Percentiles rank a stretch among this genome's conserved stretches.
Conservation (phyloP, 192 early-diverging fungal species). For the Coemansia sp. region DNA sequence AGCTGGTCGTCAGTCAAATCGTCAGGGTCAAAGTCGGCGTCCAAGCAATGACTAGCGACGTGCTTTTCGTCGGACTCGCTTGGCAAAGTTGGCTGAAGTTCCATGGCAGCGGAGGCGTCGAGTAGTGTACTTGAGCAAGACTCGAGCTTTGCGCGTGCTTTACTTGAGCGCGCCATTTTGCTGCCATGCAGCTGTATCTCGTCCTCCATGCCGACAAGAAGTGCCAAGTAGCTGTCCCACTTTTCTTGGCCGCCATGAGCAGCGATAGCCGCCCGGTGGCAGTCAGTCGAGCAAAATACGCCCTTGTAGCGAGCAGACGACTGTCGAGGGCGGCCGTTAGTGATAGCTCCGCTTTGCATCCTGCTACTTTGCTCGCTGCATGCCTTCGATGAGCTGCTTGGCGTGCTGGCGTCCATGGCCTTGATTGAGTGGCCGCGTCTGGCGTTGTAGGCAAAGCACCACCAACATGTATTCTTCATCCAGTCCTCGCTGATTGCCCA, state of each 20-base stretch:
- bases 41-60: neutral
- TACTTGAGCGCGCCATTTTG: neutral
- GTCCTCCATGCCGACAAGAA: constrained; percentile 23
- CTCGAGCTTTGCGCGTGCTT: neutral
- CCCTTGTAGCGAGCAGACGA: constrained; percentile 24
- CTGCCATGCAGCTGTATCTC: constrained; percentile 10
- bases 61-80: neutral
- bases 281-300: constrained; percentile 38
- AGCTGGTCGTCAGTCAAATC: constrained; percentile 36
- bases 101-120: neutral
- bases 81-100: neutral
- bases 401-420: constrained; percentile 1
- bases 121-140: neutral
- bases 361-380: neutral
- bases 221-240: constrained; percentile 26
- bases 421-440: constrained; percentile 28
- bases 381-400: neutral
- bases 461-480: constrained; percentile 45
- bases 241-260: constrained; percentile 30
- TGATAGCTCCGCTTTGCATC: neutral
- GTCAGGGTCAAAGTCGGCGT: constrained; percentile 35
- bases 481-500: constrained; percentile 46
- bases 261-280: constrained; percentile 17
- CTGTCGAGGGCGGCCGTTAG: neutral
- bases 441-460: constrained; percentile 39